Conservation (phyloP, 805 yeast species). For the Starmerella bombicola region DNA sequence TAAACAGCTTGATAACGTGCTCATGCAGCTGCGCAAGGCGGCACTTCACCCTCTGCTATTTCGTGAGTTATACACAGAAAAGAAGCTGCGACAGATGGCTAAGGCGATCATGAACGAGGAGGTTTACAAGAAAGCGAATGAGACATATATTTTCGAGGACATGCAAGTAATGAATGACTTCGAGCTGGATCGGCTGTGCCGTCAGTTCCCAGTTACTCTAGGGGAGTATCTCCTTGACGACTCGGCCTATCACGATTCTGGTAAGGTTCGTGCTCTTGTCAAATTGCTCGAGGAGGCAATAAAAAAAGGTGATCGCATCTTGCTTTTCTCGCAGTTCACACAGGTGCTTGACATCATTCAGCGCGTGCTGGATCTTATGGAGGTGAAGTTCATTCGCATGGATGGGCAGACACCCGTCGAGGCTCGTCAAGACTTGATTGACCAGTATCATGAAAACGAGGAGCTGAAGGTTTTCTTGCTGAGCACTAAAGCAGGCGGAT, state of each 20-base stretch:
- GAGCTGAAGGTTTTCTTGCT: slow-evolving; percentile 74
- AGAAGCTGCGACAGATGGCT: slow-evolving; percentile 52
- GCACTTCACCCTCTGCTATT: slow-evolving; percentile 84
- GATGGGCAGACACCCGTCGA: slow-evolving; percentile 95
- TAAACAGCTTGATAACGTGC: slow-evolving; percentile 46
- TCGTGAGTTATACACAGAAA: slow-evolving; percentile 50
- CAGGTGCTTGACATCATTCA: slow-evolving; percentile 85
- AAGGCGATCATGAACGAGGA: slow-evolving; percentile 69
- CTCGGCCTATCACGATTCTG: slow-evolving; percentile 53
- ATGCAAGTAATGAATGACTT: slow-evolving; percentile 91
- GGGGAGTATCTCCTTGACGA: slow-evolving; percentile 40
- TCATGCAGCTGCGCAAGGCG: slow-evolving; percentile 86
- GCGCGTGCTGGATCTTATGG: slow-evolving; percentile 48
- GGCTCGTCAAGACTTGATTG: slow-evolving; percentile 82
- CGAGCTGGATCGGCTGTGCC: slow-evolving; percentile 67
- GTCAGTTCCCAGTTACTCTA: slow-evolving; percentile 53
- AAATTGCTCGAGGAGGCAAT: slow-evolving; percentile 40
- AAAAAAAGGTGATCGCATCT: slow-evolving; percentile 47
- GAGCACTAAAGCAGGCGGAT: slow-evolving; percentile 97
- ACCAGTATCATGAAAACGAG: slow-evolving; percentile 70
- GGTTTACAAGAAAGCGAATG: slow-evolving; percentile 64
- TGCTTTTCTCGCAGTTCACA: slow-evolving; percentile 84
- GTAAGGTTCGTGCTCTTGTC: slow-evolving; percentile 52
- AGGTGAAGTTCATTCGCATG: slow-evolving; percentile 62
- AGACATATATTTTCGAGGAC: slow-evolving; percentile 71